Conservation (phyloP, 1,284 basidiomycete genomes). For the Inonotus hispidus region DNA sequence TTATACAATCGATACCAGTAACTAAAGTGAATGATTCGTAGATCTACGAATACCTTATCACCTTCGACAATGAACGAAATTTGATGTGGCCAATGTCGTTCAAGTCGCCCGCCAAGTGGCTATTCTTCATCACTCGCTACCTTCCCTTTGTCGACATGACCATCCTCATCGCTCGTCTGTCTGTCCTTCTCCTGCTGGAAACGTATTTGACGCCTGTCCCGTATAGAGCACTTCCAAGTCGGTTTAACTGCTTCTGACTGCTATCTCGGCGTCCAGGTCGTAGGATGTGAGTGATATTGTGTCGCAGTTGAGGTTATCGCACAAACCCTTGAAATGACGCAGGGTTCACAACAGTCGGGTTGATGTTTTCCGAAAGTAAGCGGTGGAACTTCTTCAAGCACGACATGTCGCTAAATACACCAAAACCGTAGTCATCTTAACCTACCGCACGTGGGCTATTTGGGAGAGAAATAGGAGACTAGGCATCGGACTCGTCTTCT, state of each 20-base stretch:
- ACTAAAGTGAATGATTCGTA: neutral
- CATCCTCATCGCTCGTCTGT: neutral
- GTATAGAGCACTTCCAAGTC: neutral
- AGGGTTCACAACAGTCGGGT: neutral
- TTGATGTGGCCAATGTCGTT: conserved; percentile 6
- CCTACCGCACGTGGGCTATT: conserved; percentile 12
- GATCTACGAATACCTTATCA: conserved; percentile 2
- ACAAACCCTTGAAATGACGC: too few species aligned
- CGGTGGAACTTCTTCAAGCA: neutral
- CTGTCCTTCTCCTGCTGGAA: neutral
- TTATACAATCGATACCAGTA: neutral
- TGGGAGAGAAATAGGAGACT: conserved; percentile 2
- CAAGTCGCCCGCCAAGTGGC: neutral
- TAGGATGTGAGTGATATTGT: neutral
- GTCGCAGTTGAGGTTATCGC: too few species aligned
- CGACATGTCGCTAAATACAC: neutral
- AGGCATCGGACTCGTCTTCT: conserved; percentile 6
- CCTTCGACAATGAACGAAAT: neutral
- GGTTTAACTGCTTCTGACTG: neutral
- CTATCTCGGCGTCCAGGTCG: neutral
- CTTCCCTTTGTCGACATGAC: neutral
- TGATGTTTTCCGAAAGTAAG: neutral
- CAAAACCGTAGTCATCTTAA: neutral
- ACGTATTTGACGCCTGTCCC: neutral
- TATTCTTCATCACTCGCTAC: conserved; percentile 1